Base-by-base conservation (phyloP, 805 yeast genomes). In the Suhomyces faveliae region DNA sequence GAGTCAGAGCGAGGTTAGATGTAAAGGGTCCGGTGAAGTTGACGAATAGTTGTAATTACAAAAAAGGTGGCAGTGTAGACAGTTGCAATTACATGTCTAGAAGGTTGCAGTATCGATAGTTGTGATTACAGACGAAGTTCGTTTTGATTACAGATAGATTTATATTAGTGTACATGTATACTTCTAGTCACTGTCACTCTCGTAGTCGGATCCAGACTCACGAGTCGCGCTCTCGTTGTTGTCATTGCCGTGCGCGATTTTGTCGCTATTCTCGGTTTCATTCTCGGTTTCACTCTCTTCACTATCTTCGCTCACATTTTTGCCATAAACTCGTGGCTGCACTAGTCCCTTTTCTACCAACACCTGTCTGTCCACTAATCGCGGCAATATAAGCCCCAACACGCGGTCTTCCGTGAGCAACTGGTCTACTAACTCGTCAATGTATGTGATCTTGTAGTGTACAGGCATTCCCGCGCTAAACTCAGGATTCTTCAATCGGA, bases 341-440 rank as follows among this genome's bases (percentile, higher is more conserved):
- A 77, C 49, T 21, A 68, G 39, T 0, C 74, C 80, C 30, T 63
- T 65, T 15, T 76, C 78, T 30, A 75, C 78, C 43, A 78, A 62
- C 2, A 55, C 60, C 15, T 58, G 57, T 35, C 85, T 59, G 3
- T 64, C 65, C 3, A 63, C 63, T 60, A 89, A 51, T 54, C 89
- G 52, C 0, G 96, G 96, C 42, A 92, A 60, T 2, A 87, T 80
- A 45, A 90, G 68, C 42, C 88, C 97, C 55, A 87, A 78, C 17
- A 86, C 84, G 50, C 89, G 74, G 33, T 78, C 80, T 29, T 77
- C 71, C 1, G 60, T 69, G 21, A 85, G 62, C 41, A 92, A 61
- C 35, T 68, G 66, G 56, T 92, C 96, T 0, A 82, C 77, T 59
- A 84, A 78, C 59, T 84, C 92, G 63, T 92, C 98, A 68, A 92